Base-by-base conservation (phyloP, 306 rosid genomes). In the Glycyrrhiza uralensis region DNA sequence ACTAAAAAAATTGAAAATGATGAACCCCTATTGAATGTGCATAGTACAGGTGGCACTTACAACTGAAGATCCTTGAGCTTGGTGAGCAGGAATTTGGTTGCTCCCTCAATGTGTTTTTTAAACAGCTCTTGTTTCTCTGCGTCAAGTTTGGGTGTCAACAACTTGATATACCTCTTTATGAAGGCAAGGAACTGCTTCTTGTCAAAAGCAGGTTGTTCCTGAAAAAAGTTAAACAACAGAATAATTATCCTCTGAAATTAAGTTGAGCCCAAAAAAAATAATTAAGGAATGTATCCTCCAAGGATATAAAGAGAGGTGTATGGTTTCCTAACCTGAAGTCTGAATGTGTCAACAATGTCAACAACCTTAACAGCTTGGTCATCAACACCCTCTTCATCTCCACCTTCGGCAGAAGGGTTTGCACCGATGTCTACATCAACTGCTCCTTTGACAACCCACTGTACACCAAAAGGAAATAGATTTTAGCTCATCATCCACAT, bases 361-460 rank as follows among this genome's bases (percentile, higher is more conserved):
- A 81, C 85, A 23, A 76, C 79, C 89, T 86, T 90, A 11, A 65
- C 86, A 57, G 85, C 62, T 45, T 85, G 85, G 69, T 92, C 98
- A 83, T 92, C 95, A 69, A 92, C 96, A 61, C 95, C 91, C 79
- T 92, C 96, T 28, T 90, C 93, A 3, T 71, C 94, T 4, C 73
- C 90, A 69, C 89, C 98, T 80, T 91, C 97, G 7, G 97, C 98
- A 32, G 97, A 94, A 29, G 98, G 96, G 80, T 94, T 93, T 2
- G 98, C 98, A 72, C 98, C 97, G 22, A 91, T 94, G 85, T 91
- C 81, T 17, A 94, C 91, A 59, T 91, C 92, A 54, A 87, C 15
- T 0, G 91, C 85, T 79, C 98, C 97, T 73, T 80, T 45, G 17
- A 91, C 90, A 65, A 87, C 91, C 98, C 98, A 94, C 97, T 94